Percentiles rank a stretch among this genome's conserved stretches.
phyloP scores from a whole-genome alignment of 2,329 filamentous ascomycete species.

The Pseudomassariella vexata region DNA sequence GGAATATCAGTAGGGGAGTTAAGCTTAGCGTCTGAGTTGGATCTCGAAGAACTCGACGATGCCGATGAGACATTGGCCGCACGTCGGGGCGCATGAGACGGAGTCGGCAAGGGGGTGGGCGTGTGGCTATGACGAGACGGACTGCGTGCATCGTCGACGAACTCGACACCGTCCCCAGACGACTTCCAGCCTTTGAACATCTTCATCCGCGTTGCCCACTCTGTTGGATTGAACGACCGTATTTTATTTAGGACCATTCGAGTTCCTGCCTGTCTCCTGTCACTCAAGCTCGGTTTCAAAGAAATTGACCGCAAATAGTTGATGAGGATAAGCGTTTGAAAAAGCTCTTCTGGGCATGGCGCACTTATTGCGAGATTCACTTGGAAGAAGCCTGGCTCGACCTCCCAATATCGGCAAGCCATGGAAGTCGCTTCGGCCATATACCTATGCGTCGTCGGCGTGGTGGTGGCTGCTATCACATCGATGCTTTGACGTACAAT shows the following conservation, averaged over 20 bases:
- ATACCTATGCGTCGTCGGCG: slow-evolving; percentile 8
- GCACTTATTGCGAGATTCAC: slow-evolving; percentile 10
- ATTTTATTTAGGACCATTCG: slow-evolving; percentile 10
- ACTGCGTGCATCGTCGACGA: slow-evolving; percentile 5
- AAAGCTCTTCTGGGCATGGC: slow-evolving; percentile 11
- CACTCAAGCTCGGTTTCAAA: slow-evolving; percentile 2
- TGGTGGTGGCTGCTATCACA: slow-evolving; percentile 10
- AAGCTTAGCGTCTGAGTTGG: no score
- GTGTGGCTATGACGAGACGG: no score
- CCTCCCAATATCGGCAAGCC: slow-evolving; percentile 10
- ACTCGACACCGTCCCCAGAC: slow-evolving; percentile 10
- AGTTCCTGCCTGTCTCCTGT: slow-evolving; percentile 8
- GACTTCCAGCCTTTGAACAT: slow-evolving; percentile 10
- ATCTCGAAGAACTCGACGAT: no score
- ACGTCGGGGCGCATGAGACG: no score
- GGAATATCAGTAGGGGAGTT: no score
- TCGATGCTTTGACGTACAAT: slow-evolving; percentile 8
- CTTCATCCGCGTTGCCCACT: slow-evolving; percentile 11
- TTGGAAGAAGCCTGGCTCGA: slow-evolving; percentile 9
- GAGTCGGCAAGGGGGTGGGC: no score
- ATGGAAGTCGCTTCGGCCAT: slow-evolving; percentile 9
- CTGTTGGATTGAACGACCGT: slow-evolving; percentile 6
- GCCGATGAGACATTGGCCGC: no score
- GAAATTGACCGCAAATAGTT: slow-evolving; percentile 12
- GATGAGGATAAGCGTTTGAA: slow-evolving; percentile 9